Percentiles rank a stretch among this genome's conserved stretches.
Conservation (phyloP, 2,329 filamentous ascomycete species). For the Pestalotiopsis sp. region DNA sequence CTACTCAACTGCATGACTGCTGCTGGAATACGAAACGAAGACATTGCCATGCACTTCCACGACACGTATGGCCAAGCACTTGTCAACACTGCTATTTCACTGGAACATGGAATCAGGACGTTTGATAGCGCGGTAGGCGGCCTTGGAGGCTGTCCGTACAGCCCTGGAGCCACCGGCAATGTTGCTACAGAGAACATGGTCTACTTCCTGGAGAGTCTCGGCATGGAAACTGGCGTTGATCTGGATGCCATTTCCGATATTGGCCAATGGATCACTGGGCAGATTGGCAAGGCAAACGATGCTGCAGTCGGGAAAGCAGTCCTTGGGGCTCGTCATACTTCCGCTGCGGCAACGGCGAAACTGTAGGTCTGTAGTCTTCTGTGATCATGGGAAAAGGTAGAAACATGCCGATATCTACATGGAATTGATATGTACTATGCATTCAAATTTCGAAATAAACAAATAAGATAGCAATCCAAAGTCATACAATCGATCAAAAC, state of each 20-base stretch:
- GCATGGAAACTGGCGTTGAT: slow-evolving; percentile 61
- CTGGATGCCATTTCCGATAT: slow-evolving; percentile 55
- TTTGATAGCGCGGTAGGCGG: slow-evolving; percentile 71
- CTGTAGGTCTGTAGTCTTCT: not conserved
- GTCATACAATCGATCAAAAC: not conserved
- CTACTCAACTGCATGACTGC: slow-evolving; percentile 52
- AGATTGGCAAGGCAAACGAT: slow-evolving; percentile 50
- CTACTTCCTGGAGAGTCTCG: slow-evolving; percentile 53
- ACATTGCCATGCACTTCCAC: slow-evolving; percentile 71
- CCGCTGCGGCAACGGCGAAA: not conserved
- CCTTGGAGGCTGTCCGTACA: slow-evolving; percentile 70
- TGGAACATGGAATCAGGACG: slow-evolving; percentile 63
- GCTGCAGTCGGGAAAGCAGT: slow-evolving; percentile 34
- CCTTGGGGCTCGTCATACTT: slow-evolving; percentile 27
- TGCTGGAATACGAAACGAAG: slow-evolving; percentile 54
- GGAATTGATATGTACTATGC: not conserved
- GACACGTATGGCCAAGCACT: slow-evolving; percentile 73
- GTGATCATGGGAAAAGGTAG: not conserved
- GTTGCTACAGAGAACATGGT: slow-evolving; percentile 50
- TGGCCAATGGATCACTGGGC: slow-evolving; percentile 59
- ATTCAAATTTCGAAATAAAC: not conserved
- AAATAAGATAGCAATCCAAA: not conserved
- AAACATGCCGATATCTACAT: not conserved
- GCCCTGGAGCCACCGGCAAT: slow-evolving; percentile 70
- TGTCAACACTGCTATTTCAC: slow-evolving; percentile 65